phyloP scores from a whole-genome alignment of 768 basidiomycete species.

The Filobasidium floriforme region DNA sequence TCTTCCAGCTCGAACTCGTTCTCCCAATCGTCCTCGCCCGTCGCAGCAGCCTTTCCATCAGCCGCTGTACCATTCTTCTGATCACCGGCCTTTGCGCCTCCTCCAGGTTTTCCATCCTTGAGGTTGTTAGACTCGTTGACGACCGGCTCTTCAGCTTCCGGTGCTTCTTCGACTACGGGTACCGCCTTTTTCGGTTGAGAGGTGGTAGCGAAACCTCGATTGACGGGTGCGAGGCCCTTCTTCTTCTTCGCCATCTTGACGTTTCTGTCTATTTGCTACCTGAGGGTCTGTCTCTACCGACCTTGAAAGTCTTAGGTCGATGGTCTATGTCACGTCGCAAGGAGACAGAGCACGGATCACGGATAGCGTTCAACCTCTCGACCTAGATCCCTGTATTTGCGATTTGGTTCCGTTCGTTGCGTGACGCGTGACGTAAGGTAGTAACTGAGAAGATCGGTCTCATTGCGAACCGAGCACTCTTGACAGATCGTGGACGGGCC shows the following conservation, averaged over 20 bases:
- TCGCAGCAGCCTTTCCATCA: not conserved
- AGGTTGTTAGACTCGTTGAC: not conserved
- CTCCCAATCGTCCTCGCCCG: constrained; percentile 31
- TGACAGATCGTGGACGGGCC: no score
- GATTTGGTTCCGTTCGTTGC: no score
- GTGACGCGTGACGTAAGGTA: no score
- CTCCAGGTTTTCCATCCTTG: not conserved
- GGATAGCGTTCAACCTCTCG: no score
- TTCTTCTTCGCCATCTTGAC: constrained; percentile 40
- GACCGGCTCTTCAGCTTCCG: constrained; percentile 18
- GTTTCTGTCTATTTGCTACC: not conserved
- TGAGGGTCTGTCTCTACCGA: no score
- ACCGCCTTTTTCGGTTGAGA: constrained; percentile 31
- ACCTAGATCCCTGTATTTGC: no score
- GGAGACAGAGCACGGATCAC: no score
- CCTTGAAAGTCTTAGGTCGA: no score
- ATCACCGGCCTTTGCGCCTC: not conserved
- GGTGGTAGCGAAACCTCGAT: constrained; percentile 42
- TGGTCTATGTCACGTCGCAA: no score
- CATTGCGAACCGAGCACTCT: no score
- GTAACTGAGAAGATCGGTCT: no score
- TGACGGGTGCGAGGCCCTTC: constrained; percentile 41
- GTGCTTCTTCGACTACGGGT: constrained; percentile 13
- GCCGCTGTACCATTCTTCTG: not conserved
- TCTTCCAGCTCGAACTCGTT: constrained; percentile 37